Conservation (phyloP, 768 basidiomycete genomes). For the Podaxis sp. region DNA sequence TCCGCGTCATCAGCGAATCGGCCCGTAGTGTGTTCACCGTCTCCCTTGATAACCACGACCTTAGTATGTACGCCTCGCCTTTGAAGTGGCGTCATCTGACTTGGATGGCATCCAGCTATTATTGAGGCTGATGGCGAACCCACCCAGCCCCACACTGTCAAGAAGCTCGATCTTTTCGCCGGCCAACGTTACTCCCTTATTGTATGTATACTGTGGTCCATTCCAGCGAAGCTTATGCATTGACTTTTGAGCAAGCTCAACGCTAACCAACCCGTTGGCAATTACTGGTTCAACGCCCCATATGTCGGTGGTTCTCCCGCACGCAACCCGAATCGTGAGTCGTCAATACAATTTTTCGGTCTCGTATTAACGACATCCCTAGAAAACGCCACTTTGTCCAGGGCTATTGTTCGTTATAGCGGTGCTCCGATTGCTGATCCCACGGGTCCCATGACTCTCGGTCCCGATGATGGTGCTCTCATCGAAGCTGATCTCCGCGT, state of each 20-base stretch:
- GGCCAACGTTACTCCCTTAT: conserved; percentile 52
- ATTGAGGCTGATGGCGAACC: conserved; percentile 41
- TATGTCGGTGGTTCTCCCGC: conserved; percentile 32
- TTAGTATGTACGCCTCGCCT: conserved; percentile 22
- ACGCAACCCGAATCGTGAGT: conserved; percentile 32
- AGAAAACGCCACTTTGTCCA: conserved; percentile 20
- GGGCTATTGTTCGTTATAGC: conserved; percentile 38
- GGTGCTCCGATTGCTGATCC: conserved; percentile 38
- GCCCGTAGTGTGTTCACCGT: conserved; percentile 43
- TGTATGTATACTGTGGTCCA: neutral
- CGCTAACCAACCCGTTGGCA: conserved; percentile 44
- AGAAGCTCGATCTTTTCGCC: conserved; percentile 40
- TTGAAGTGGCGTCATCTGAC: neutral
- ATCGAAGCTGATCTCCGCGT: conserved; percentile 37
- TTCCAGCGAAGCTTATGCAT: neutral
- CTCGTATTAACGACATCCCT: neutral
- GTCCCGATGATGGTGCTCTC: conserved; percentile 23
- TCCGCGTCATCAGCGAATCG: conserved; percentile 51
- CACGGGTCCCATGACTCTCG: conserved; percentile 21
- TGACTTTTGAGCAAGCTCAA: conserved; percentile 19
- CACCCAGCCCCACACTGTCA: conserved; percentile 31
- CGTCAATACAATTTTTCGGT: too few relatives aligned
- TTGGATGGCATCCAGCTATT: conserved; percentile 23
- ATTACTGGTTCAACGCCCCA: conserved; percentile 46
- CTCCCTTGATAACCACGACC: conserved; percentile 33